Conservation (phyloP, 2,329 filamentous ascomycete genomes). For the Daldinia eschscholtzii region DNA sequence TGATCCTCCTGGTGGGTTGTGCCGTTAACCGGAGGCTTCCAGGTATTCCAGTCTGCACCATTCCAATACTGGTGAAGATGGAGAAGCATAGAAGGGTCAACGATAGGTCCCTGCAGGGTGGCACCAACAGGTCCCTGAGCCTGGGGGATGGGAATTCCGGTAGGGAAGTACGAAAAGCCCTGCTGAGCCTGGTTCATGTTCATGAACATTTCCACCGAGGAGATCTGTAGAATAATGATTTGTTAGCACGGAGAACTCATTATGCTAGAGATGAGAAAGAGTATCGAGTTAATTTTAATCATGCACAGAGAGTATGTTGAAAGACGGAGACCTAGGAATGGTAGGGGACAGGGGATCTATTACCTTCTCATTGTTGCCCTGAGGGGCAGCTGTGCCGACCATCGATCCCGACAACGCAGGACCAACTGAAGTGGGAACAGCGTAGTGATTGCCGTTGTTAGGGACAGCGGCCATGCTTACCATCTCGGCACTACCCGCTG, state of each 20-base stretch:
- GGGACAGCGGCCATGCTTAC: background rate
- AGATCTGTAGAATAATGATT: background rate
- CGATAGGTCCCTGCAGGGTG: background rate
- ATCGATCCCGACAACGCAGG: background rate
- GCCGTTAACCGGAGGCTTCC: background rate
- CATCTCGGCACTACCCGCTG: background rate
- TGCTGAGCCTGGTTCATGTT: background rate
- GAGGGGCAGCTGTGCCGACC: background rate
- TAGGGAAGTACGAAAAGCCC: background rate
- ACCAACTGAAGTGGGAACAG: background rate
- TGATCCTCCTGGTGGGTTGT: background rate
- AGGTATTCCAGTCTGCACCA: background rate
- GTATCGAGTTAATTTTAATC: background rate
- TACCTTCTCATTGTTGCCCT: background rate
- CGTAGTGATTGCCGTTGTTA: background rate
- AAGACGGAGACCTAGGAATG: background rate
- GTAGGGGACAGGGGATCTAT: background rate
- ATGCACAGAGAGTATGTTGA: background rate
- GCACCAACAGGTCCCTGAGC: background rate
- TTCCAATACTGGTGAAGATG: constrained; percentile 1
- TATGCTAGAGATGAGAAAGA: background rate
- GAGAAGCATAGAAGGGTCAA: background rate
- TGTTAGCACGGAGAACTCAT: background rate
- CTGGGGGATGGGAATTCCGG: background rate
- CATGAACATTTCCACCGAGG: background rate